These are phyloP conservation scores for Acacia melanoxylon DNA, from an alignment of 306 rosid genomes.

Conservation along the genomic window DNA sequence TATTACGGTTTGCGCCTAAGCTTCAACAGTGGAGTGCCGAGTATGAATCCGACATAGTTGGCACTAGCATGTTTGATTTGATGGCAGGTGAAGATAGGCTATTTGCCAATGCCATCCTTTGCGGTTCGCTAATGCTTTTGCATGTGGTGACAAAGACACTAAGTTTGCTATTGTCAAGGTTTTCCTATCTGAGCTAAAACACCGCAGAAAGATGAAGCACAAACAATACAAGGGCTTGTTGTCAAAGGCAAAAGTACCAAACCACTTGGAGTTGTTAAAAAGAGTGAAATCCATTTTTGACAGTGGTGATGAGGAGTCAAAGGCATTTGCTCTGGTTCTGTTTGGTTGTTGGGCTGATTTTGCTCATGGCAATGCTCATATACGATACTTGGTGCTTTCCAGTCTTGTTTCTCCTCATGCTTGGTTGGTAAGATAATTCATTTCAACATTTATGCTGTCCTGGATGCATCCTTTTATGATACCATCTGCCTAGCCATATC, in stretches of 20 bases:
- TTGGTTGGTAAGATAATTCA: conserved; percentile 54
- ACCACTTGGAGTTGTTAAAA: conserved; percentile 57
- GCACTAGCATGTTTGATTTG: conserved; percentile 54
- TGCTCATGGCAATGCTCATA: conserved; percentile 64
- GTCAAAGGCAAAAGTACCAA: conserved; percentile 55
- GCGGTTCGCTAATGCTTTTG: conserved; percentile 79
- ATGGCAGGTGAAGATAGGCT: conserved; percentile 76
- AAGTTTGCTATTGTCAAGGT: conserved; percentile 56
- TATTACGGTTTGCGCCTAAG: conserved; percentile 51
- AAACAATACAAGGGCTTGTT: conserved; percentile 52
- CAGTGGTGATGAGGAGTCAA: conserved; percentile 54
- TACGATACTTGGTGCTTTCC: conserved; percentile 73
- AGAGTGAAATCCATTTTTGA: conserved; percentile 68
- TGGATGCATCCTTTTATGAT: conserved; percentile 3
- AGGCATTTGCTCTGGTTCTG: conserved; percentile 64
- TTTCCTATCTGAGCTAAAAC: conserved; percentile 54
- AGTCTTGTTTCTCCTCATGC: conserved; percentile 66
- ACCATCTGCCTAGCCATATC: neutral
- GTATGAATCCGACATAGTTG: conserved; percentile 46
- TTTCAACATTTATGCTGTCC: neutral
- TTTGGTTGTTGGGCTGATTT: conserved; percentile 94
- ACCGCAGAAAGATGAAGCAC: conserved; percentile 39
- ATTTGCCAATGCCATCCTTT: conserved; percentile 75
- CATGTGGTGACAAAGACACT: conserved; percentile 48
- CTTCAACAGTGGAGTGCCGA: conserved; percentile 68